Evolutionary conservation across 352 stramenopile species (phyloP).

Genomic region (Albugo candida): DNA sequence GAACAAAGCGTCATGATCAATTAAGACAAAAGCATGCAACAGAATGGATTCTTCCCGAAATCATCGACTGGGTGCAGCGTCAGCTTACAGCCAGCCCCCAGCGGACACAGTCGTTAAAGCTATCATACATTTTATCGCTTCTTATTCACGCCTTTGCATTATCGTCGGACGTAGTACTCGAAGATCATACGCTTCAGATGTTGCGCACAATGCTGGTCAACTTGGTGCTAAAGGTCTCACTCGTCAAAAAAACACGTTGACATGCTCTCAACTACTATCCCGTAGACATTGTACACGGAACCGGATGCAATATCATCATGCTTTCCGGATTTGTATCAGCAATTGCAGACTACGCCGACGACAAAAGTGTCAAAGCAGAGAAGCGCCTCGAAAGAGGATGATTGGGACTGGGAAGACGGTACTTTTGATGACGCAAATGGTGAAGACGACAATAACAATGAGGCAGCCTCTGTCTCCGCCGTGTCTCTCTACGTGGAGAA

Average conservation of each 20-base stretch:
- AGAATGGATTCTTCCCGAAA: conserved; percentile 56
- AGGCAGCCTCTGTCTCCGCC: no score
- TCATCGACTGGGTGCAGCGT: conserved; percentile 39
- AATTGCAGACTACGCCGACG: no score
- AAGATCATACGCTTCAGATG: conserved; percentile 57
- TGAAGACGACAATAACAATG: no score
- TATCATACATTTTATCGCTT: conserved; percentile 17
- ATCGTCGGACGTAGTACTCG: conserved; percentile 19
- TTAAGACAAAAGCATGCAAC: conserved; percentile 19
- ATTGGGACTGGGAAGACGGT: conserved; percentile 47
- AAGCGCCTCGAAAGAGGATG: conserved; percentile 15
- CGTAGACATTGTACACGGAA: no score
- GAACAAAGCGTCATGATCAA: conserved; percentile 23
- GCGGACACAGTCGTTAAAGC: background rate
- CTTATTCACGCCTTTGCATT: conserved; percentile 44
- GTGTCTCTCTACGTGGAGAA: no score
- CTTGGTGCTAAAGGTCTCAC: conserved; percentile 22
- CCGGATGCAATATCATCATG: background rate
- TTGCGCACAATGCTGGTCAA: conserved; percentile 29
- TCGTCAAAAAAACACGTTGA: no score
- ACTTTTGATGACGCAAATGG: no score
- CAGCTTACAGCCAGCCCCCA: conserved; percentile 11
- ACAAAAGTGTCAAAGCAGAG: background rate
- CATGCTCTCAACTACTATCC: no score
- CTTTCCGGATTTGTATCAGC: background rate